phyloP scores from a whole-genome alignment of 306 rosid species.

The Ochetophila trinervis region DNA sequence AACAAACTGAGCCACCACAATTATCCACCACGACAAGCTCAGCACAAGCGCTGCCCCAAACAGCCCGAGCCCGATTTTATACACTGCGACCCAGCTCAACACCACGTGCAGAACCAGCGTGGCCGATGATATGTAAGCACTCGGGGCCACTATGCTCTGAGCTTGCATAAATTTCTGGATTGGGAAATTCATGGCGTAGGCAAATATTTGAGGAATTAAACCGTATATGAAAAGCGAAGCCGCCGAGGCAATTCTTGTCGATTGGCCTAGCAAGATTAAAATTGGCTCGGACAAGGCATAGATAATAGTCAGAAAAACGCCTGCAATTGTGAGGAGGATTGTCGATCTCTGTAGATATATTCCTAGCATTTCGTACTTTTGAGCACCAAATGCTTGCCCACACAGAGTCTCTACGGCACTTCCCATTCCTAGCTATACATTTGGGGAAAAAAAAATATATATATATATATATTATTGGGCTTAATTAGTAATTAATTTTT shows the following conservation, averaged over 20 bases:
- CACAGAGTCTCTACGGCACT: slow-evolving; percentile 90
- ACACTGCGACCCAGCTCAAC: slow-evolving; percentile 59
- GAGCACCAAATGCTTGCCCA: slow-evolving; percentile 80
- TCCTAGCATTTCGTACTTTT: slow-evolving; percentile 57
- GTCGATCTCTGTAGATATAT: slow-evolving; percentile 65
- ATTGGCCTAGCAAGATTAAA: slow-evolving; percentile 45
- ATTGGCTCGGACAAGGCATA: slow-evolving; percentile 47
- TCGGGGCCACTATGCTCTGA: slow-evolving; percentile 69
- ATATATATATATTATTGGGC: too few relatives aligned
- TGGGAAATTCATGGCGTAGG: slow-evolving; percentile 67
- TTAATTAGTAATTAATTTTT: too few relatives aligned
- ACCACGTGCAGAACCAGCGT: slow-evolving; percentile 47
- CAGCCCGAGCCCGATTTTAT: slow-evolving; percentile 52
- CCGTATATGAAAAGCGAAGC: slow-evolving; percentile 62
- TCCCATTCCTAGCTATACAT: slow-evolving; percentile 76
- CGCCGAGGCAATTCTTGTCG: slow-evolving; percentile 48
- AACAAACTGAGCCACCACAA: slow-evolving; percentile 56
- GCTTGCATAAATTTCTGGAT: slow-evolving; percentile 77
- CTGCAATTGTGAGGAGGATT: slow-evolving; percentile 33
- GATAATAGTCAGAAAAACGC: slow-evolving; percentile 23
- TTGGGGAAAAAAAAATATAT: not conserved
- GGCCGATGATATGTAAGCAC: slow-evolving; percentile 57
- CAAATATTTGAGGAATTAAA: slow-evolving; percentile 73
- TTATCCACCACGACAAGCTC: slow-evolving; percentile 84
- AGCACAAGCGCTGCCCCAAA: slow-evolving; percentile 63